Conservation (phyloP, 2,329 filamentous ascomycete species). For the Pleurostoma richardsiae region DNA sequence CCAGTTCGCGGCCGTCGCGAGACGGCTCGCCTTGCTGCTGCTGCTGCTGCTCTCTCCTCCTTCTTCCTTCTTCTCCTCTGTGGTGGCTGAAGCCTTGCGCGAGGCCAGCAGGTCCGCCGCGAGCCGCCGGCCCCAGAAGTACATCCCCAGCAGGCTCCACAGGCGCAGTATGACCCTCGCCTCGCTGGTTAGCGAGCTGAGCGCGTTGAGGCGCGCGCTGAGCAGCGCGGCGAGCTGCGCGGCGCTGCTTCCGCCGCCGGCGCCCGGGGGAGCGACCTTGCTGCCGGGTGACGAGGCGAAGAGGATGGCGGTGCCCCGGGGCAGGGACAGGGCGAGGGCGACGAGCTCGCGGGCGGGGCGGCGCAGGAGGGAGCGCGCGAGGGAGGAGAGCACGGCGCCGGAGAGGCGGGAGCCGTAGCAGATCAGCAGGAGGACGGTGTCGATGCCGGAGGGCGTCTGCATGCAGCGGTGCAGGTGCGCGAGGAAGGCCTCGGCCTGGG, state of each 20-base stretch:
- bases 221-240: slow-evolving; percentile 46
- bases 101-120: slow-evolving; percentile 26
- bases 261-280: slow-evolving; percentile 5
- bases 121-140: slow-evolving; percentile 59
- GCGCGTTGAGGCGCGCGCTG: slow-evolving; percentile 48
- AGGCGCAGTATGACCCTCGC: slow-evolving; percentile 69
- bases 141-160: slow-evolving; percentile 72
- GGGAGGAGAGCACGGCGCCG: slow-evolving; percentile 42
- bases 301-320: slow-evolving; percentile 41
- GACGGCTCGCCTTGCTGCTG: slow-evolving; percentile 26
- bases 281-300: slow-evolving; percentile 16
- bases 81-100: slow-evolving; percentile 14
- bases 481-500: slow-evolving; percentile 47
- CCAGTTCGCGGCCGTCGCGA: slow-evolving; percentile 51
- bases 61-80: slow-evolving; percentile 20
- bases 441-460: slow-evolving; percentile 63
- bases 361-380: slow-evolving; percentile 54
- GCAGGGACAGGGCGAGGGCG: slow-evolving; percentile 46
- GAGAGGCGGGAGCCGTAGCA: slow-evolving; percentile 61
- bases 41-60: slow-evolving; percentile 20
- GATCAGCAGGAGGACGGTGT: slow-evolving; percentile 62
- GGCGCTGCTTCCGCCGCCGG: slow-evolving; percentile 20
- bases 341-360: slow-evolving; percentile 45
- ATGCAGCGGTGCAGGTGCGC: slow-evolving; percentile 57
- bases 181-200: slow-evolving; percentile 65